Evolutionary conservation across 2,329 filamentous ascomycete genomes (phyloP).

Genomic region (Pestalotiopsis sp.): DNA sequence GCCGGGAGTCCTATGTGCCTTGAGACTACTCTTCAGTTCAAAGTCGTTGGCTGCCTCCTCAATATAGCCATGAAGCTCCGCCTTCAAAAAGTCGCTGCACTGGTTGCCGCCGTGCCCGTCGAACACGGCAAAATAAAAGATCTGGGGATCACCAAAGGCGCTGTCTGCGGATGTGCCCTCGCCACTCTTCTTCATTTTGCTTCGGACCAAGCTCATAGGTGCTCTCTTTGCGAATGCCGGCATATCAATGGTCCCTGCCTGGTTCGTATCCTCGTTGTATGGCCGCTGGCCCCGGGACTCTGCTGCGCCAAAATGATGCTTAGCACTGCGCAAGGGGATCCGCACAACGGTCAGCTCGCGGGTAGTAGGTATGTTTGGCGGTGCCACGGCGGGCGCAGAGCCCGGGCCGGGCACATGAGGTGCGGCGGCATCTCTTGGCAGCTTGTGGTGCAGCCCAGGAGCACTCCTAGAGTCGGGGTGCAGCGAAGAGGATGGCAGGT

Average conservation of each 20-base stretch:
- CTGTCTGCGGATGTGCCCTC: constrained; percentile 74
- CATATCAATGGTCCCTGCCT: constrained; percentile 90
- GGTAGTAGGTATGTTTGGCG: constrained; percentile 59
- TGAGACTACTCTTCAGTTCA: constrained; percentile 75
- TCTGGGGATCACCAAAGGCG: constrained; percentile 85
- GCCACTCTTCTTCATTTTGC: constrained; percentile 49
- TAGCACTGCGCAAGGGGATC: constrained; percentile 89
- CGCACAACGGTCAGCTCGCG: constrained; percentile 91
- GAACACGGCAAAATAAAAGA: constrained; percentile 97
- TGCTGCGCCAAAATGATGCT: constrained; percentile 90
- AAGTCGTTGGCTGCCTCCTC: constrained; percentile 80
- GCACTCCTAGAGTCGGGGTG: constrained; percentile 78
- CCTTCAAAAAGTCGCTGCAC: constrained; percentile 83
- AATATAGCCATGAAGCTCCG: constrained; percentile 85
- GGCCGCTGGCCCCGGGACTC: constrained; percentile 79
- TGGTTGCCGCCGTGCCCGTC: constrained; percentile 92
- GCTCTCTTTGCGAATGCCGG: constrained; percentile 88
- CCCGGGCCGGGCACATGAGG: constrained; percentile 67
- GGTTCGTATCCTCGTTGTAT: constrained; percentile 92
- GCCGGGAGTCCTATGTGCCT: constrained; percentile 37
- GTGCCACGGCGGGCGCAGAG: constrained; percentile 59
- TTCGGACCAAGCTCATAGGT: constrained; percentile 62
- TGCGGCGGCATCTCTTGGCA: constrained; percentile 81
- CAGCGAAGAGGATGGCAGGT: constrained; percentile 89
- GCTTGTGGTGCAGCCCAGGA: constrained; percentile 74